These are phyloP conservation scores for Chloromonas sp. DNA, from an alignment of 163 green algal genomes.

Conservation along the genomic window DNA sequence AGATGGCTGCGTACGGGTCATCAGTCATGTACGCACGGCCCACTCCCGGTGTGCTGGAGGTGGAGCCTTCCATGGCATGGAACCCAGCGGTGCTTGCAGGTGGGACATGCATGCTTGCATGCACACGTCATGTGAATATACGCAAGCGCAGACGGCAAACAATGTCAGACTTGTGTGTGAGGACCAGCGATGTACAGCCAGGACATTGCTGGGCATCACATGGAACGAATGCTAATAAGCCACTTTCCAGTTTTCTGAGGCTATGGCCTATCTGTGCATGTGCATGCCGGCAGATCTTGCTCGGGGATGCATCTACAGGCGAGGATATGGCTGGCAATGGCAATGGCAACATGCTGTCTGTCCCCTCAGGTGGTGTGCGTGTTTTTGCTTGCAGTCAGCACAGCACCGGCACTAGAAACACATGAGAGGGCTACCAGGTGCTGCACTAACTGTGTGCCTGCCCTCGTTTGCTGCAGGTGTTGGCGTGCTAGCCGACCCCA, in stretches of 20 bases:
- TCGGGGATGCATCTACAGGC: no score
- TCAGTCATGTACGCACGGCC: constrained; percentile 43
- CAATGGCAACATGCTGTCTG: no score
- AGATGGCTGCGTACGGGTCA: constrained; percentile 3
- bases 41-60: constrained; percentile 59
- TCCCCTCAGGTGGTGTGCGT: no score
- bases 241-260: no score
- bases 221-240: no score
- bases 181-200: not conserved
- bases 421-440: no score
- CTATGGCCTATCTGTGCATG: no score
- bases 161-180: not conserved
- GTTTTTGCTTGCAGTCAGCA: no score
- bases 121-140: not conserved
- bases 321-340: no score
- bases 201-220: not conserved
- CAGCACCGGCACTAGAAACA: no score
- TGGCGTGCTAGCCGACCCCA: constrained; percentile 58
- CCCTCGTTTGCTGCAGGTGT: constrained; percentile 49
- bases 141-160: not conserved
- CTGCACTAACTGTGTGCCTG: not conserved
- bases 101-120: constrained; percentile 5
- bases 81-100: constrained; percentile 74
- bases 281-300: no score
- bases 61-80: constrained; percentile 84